These are phyloP conservation scores for Ogataea methylovora DNA, from an alignment of 805 yeast genomes.

Conservation along the genomic window DNA sequence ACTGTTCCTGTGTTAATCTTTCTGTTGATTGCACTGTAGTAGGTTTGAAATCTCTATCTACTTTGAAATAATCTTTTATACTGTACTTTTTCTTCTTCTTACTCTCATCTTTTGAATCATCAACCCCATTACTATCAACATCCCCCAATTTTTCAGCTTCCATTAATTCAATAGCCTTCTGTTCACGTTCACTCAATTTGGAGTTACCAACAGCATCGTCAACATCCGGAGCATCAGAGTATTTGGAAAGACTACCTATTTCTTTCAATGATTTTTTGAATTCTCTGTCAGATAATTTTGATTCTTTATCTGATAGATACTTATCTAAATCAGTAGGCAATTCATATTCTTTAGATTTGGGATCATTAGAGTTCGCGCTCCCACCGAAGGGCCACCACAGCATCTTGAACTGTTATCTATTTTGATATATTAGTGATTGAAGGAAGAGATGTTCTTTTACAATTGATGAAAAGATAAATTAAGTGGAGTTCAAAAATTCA, in stretches of 20 bases:
- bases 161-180: background rate
- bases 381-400: too few relatives aligned
- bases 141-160: background rate
- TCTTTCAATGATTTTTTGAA: constrained; percentile 14
- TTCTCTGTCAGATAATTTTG: constrained; percentile 23
- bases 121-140: too few relatives aligned
- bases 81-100: background rate
- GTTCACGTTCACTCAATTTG: background rate
- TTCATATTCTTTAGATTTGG: background rate
- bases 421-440: too few relatives aligned
- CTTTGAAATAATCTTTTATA: background rate
- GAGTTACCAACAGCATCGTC: background rate
- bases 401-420: too few relatives aligned
- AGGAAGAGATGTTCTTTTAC: too few relatives aligned
- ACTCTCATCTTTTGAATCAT: too few relatives aligned
- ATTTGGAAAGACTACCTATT: background rate
- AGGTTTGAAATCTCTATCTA: constrained; percentile 2
- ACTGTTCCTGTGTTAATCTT: constrained; percentile 7
- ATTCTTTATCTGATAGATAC: constrained; percentile 18
- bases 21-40: constrained; percentile 4
- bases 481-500: too few relatives aligned
- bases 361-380: too few relatives aligned
- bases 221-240: background rate
- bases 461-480: too few relatives aligned
- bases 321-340: constrained; percentile 18